These are phyloP conservation scores for Blastomyces gilchristii DNA, from an alignment of 2,329 filamentous ascomycete species.

Conservation along the genomic window DNA sequence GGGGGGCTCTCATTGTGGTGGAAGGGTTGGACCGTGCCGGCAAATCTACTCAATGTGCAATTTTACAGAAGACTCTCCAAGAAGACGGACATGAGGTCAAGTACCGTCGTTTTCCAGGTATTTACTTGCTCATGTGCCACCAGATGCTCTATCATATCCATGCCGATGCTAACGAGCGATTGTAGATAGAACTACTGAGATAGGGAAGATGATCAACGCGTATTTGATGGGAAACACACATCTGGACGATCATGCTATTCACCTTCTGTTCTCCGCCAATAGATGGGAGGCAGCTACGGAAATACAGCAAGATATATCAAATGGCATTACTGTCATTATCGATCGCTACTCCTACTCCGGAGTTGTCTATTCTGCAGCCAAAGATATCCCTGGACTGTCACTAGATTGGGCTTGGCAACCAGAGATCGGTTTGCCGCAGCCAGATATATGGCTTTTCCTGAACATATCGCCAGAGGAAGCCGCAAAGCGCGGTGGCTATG, in stretches of 20 bases:
- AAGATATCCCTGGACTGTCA: constrained; percentile 58
- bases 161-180: constrained; percentile 11
- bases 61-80: constrained; percentile 49
- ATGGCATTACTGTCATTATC: constrained; percentile 67
- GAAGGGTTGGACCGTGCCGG: constrained; percentile 85
- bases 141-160: not conserved
- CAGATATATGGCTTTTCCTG: constrained; percentile 80
- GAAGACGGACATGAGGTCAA: constrained; percentile 43
- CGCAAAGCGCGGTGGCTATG: constrained; percentile 70
- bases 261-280: constrained; percentile 83
- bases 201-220: constrained; percentile 74
- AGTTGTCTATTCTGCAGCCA: constrained; percentile 85
- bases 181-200: constrained; percentile 68
- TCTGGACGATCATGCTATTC: constrained; percentile 80
- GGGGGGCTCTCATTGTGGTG: constrained; percentile 67
- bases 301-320: constrained; percentile 42
- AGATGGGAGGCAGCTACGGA: constrained; percentile 59
- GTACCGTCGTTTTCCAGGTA: constrained; percentile 58
- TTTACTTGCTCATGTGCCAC: constrained; percentile 23
- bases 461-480: constrained; percentile 67
- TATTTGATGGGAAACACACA: constrained; percentile 65
- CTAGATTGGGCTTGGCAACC: constrained; percentile 74
- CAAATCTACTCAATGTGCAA: constrained; percentile 80
- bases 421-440: constrained; percentile 75
- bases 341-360: constrained; percentile 95